Percentiles rank a stretch among this genome's conserved stretches.
Conservation (phyloP, 805 yeast genomes). For the Yueomyces sinensis region DNA sequence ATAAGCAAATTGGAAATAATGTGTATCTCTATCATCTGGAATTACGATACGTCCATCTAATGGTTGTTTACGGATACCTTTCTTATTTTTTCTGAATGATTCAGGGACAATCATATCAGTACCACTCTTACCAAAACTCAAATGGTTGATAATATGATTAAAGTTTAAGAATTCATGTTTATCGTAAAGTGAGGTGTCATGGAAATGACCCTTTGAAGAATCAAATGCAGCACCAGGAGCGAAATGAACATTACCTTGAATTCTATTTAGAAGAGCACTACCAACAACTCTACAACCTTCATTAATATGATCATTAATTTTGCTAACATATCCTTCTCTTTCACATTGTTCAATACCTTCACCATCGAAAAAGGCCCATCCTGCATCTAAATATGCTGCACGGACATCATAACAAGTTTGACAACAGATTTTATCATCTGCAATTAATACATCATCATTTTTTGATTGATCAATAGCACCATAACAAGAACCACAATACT, state of each 20-base stretch:
- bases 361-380: conserved; percentile 91
- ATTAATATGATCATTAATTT: conserved; percentile 40
- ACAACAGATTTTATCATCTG: conserved; percentile 51
- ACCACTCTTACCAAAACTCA: conserved; percentile 56
- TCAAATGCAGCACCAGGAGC: conserved; percentile 86
- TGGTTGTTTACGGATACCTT: conserved; percentile 32
- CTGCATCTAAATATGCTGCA: conserved; percentile 61
- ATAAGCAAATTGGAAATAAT: conserved; percentile 58
- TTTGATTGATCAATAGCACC: conserved; percentile 57
- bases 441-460: conserved; percentile 48
- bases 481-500: conserved; percentile 81
- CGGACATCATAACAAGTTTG: conserved; percentile 74
- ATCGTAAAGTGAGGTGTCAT: conserved; percentile 67
- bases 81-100: conserved; percentile 1
- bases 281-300: conserved; percentile 92
- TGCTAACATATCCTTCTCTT: conserved; percentile 65
- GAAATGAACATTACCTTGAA: conserved; percentile 85
- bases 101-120: neutral
- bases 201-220: conserved; percentile 46
- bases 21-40: conserved; percentile 26
- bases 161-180: conserved; percentile 54
- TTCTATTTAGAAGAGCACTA: conserved; percentile 63
- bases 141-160: conserved; percentile 65
- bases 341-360: conserved; percentile 82
- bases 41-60: conserved; percentile 39